Conservation (phyloP, 345 rosid species). For the Populus davidiana region DNA sequence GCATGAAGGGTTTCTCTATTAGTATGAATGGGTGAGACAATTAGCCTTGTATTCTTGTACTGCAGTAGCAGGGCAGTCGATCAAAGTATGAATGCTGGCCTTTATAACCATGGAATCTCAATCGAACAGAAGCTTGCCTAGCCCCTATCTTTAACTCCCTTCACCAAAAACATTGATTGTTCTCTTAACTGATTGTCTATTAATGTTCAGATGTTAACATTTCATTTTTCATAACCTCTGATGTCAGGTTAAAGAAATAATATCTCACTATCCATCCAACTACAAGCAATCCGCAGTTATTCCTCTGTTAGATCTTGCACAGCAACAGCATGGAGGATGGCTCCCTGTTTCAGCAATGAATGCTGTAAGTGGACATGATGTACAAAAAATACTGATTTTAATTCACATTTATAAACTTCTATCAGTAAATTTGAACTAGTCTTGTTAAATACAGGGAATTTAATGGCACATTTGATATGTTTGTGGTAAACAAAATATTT, state of each 20-base stretch:
- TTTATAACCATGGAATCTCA: neutral
- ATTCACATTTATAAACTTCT: neutral
- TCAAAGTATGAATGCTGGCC: neutral
- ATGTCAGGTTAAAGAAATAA: slow-evolving; percentile 75
- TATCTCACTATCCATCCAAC: slow-evolving; percentile 94
- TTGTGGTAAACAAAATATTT: neutral
- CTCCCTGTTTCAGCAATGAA: slow-evolving; percentile 99
- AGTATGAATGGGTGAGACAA: neutral
- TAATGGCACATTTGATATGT: neutral
- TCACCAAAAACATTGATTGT: neutral
- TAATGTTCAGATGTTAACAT: neutral
- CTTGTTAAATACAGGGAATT: neutral
- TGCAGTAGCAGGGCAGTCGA: neutral
- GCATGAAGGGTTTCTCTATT: neutral
- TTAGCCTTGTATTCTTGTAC: neutral
- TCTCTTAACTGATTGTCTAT: too few relatives aligned
- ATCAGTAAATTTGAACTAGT: neutral
- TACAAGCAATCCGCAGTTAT: slow-evolving; percentile 99
- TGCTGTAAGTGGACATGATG: slow-evolving; percentile 48
- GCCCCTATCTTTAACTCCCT: neutral
- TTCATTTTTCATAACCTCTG: neutral
- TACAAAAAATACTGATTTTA: neutral
- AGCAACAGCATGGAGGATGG: slow-evolving; percentile 99
- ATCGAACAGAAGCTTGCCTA: neutral
- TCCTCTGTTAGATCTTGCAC: slow-evolving; percentile 96